Base-by-base conservation (phyloP, 495 filamentous ascomycete species). In the Melanomma pulvis-pyrius region DNA sequence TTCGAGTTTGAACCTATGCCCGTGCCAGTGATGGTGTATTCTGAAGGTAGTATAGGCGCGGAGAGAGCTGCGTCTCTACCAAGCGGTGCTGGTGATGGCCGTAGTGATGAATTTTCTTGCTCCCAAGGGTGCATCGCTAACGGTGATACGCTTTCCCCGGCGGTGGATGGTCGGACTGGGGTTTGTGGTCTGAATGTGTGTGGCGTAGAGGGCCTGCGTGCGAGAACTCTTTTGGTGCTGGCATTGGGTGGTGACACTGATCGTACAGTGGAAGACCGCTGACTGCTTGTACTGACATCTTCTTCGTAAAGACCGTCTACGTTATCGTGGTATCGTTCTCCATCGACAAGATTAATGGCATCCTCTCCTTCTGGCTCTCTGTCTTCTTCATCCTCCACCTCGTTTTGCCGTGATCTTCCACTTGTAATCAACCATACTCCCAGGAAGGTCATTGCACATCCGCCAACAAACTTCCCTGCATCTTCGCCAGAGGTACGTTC, bases 351-450 rank as follows among this genome's bases (percentile, higher is more conserved):
- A 25, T 64, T 66, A 57, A 72, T 72, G 41, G 70, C 56, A 48
- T 72, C 70, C 51, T 69, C 61, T 11, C 32, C 47, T 51, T 69
- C 70, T 24, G 66, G 70, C 8, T 82, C 83, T 11, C 77, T 78
- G 39, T 83, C 72, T 17, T 81, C 75, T 17, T 81, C 75, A n/a
- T 84, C 83, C 12, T 84, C 84, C 46, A 84, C 81, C 1, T 80
- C 77, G 32, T 81, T 77, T 1, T 32, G 6, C 24, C 79, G 79
- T 15, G 74, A 79, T 70, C 88, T 75, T 54, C 84, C 87, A 59
- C 82, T 92, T 0, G 93, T 97, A 68, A 98, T 96, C 67, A 96
- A 85, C 75, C 92, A 98, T 13, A 98, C 94, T 4, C 94, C 94
- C 26, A 92, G 82, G 76, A 98, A 98, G 1, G 94, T 98, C 64